A percentile compares a stretch with the other conserved stretches of the same genome.
These are phyloP conservation scores for Cladophialophora immunda DNA, from an alignment of 2,329 filamentous ascomycete species.

Conservation along the genomic window DNA sequence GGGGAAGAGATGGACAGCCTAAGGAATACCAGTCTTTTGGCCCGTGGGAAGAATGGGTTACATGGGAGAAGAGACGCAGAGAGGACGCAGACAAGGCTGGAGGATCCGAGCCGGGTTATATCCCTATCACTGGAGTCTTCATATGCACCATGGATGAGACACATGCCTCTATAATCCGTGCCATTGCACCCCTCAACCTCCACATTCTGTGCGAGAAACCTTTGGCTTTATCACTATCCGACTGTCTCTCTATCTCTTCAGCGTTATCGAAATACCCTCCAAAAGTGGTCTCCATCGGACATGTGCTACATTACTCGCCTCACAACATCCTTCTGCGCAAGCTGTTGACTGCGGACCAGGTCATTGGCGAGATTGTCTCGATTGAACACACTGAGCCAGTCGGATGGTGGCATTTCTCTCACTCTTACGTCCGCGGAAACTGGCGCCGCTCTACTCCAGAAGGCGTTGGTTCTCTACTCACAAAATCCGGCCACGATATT, in stretches of 20 bases:
- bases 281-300: conserved; percentile 85
- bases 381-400: conserved; percentile 94
- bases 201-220: conserved; percentile 98
- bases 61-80: conserved; percentile 70
- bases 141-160: conserved; percentile 86
- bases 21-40: conserved; percentile 72
- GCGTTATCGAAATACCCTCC: conserved; percentile 38
- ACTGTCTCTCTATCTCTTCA: conserved; percentile 69
- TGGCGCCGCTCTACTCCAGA: conserved; percentile 81
- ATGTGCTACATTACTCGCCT: conserved; percentile 91
- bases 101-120: conserved; percentile 57
- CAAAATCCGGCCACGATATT: conserved; percentile 96
- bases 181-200: conserved; percentile 72
- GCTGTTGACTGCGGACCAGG: conserved; percentile 75
- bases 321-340: conserved; percentile 87
- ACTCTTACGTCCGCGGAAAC: conserved; percentile 90
- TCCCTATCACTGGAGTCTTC: conserved; percentile 64
- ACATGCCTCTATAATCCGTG: conserved; percentile 81
- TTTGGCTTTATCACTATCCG: conserved; percentile 77
- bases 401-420: conserved; percentile 94
- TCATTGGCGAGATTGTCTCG: conserved; percentile 84
- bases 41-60: conserved; percentile 79
- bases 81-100: conserved; percentile 58
- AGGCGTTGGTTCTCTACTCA: conserved; percentile 81
- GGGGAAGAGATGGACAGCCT: conserved; percentile 62